Conservation (phyloP, 1,139 yeast species). For the Taphrina deformans region DNA sequence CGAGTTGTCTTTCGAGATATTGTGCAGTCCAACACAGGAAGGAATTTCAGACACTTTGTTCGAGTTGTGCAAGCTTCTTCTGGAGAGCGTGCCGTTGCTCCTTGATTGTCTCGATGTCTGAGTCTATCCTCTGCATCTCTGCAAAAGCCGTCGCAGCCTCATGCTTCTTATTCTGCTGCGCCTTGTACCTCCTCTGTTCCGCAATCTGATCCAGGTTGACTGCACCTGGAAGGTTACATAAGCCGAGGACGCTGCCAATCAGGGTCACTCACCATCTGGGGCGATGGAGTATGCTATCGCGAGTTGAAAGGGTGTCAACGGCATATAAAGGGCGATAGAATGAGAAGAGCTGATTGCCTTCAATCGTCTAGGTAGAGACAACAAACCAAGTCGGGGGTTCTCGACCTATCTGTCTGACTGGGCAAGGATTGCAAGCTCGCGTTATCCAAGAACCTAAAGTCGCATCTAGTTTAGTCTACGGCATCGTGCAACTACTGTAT, state of each 20-base stretch:
- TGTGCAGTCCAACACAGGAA: too few species aligned
- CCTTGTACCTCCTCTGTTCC: background rate
- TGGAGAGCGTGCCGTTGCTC: background rate
- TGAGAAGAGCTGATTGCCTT: too few species aligned
- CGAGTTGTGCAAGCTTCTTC: background rate
- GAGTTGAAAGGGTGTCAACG: conserved; percentile 20
- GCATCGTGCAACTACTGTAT: too few species aligned
- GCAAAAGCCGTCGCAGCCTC: background rate
- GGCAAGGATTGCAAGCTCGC: too few species aligned
- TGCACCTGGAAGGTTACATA: background rate
- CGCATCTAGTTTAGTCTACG: too few species aligned
- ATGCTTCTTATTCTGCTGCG: background rate
- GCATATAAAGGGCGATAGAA: background rate
- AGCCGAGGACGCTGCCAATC: background rate
- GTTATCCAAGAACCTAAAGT: too few species aligned
- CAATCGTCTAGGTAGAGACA: too few species aligned
- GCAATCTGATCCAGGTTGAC: background rate
- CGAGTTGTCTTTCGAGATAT: too few species aligned
- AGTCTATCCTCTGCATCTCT: conserved; percentile 1
- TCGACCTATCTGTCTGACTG: too few species aligned
- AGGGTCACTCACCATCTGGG: conserved; percentile 14
- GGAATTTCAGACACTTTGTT: too few species aligned
- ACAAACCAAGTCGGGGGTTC: too few species aligned
- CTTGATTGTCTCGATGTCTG: background rate
- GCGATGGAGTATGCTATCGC: conserved; percentile 22